Evolutionary conservation across 2,329 filamentous ascomycete genomes (phyloP).

Genomic region (Rutstroemia sp.): DNA sequence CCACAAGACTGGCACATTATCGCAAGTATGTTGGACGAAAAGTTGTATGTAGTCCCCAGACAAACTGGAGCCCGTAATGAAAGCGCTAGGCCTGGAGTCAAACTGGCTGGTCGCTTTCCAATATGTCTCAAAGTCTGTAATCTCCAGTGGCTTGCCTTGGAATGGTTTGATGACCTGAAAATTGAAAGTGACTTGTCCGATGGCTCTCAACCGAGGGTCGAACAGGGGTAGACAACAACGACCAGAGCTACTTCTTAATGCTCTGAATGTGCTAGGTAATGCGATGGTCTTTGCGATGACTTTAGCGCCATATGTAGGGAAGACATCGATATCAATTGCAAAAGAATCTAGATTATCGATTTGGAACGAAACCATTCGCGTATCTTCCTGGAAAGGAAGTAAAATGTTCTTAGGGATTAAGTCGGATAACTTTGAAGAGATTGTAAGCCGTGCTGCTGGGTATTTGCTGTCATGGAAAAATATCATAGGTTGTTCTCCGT

Average conservation of each 20-base stretch:
- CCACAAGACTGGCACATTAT: slow-evolving; percentile 81
- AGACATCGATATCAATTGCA: slow-evolving; percentile 94
- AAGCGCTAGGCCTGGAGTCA: slow-evolving; percentile 74
- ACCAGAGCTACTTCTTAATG: slow-evolving; percentile 66
- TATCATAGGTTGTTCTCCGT: slow-evolving; percentile 67
- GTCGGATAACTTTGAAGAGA: slow-evolving; percentile 93
- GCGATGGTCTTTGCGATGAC: slow-evolving; percentile 95
- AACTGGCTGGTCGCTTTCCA: slow-evolving; percentile 97
- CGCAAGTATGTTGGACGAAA: slow-evolving; percentile 85
- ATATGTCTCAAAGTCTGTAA: slow-evolving; percentile 97
- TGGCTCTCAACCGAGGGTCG: slow-evolving; percentile 82
- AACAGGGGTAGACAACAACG: slow-evolving; percentile 84
- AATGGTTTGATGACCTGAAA: slow-evolving; percentile 97
- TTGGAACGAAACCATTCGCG: slow-evolving; percentile 88
- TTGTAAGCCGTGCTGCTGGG: slow-evolving; percentile 86
- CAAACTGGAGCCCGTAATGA: slow-evolving; percentile 90
- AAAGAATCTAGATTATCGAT: slow-evolving; percentile 91
- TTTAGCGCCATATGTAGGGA: slow-evolving; percentile 94
- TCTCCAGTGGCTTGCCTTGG: slow-evolving; percentile 83
- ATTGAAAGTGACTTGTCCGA: slow-evolving; percentile 89
- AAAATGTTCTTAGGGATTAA: slow-evolving; percentile 95
- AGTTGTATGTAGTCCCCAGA: slow-evolving; percentile 92
- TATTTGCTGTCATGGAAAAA: slow-evolving; percentile 98
- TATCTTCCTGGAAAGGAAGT: slow-evolving; percentile 92
- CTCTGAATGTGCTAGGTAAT: slow-evolving; percentile 77